These are phyloP conservation scores for Apophysomyces elegans DNA, from an alignment of 371 early-diverging fungal species.

Conservation along the genomic window DNA sequence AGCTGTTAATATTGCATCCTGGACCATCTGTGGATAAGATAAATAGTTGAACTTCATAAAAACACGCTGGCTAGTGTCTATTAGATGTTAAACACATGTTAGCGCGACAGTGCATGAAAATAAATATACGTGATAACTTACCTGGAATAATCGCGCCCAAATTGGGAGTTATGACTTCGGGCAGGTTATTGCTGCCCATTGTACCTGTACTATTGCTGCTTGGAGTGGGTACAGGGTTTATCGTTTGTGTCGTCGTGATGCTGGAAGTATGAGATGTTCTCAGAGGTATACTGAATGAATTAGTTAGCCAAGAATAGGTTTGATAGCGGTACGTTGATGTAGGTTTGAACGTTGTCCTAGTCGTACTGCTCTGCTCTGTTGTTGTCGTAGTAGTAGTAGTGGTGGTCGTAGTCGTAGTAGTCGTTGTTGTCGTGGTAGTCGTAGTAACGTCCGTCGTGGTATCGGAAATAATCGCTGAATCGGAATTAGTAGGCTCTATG, in stretches of 20 bases:
- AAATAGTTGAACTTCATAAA: conserved; percentile 48
- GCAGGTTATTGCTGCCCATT: conserved; percentile 20
- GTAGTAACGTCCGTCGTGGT: neutral
- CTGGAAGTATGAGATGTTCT: conserved; percentile 5
- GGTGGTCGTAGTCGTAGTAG: conserved; percentile 15
- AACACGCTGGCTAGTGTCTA: conserved; percentile 31
- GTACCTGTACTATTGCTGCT: conserved; percentile 8
- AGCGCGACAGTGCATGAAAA: conserved; percentile 4
- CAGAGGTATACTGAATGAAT: conserved; percentile 22
- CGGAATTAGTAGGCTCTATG: too few relatives aligned
- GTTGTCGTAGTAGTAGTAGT: conserved; percentile 16
- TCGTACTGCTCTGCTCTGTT: conserved; percentile 11
- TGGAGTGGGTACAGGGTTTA: conserved; percentile 2
- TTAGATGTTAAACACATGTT: neutral
- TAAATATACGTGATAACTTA: conserved; percentile 11
- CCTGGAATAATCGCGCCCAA: conserved; percentile 49
- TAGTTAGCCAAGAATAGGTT: conserved; percentile 24
- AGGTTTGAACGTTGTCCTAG: conserved; percentile 17
- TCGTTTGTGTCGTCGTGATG: conserved; percentile 13
- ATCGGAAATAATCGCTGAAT: too few relatives aligned
- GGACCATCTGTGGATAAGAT: conserved; percentile 48
- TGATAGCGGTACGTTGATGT: conserved; percentile 20
- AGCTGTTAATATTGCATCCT: conserved; percentile 48
- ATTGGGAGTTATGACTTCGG: conserved; percentile 54
- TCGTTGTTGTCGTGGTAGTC: neutral